Base-by-base conservation (phyloP, 305 asterid species). In the Vinca major region DNA sequence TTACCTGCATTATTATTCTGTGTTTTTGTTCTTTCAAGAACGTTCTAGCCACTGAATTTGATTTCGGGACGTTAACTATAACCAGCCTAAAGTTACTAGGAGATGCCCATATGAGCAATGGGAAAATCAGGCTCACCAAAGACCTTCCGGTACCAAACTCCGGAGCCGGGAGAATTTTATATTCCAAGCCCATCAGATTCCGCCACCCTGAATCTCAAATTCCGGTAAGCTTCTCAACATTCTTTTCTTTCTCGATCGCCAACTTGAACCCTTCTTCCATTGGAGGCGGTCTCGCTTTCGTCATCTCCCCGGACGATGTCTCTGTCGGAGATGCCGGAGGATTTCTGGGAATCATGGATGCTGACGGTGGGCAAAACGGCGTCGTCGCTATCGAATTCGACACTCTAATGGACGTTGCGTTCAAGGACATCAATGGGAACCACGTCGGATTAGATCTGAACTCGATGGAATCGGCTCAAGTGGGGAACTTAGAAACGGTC, bases 241-340 rank as follows among this genome's bases (percentile, higher is more conserved):
- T 86, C 79, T 93, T 93, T 84, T 85, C 97, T 0, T 93, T 93
- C 76, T 84, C 95, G 4, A 75, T 93, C 43, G 70, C 82, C 19
- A 93, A 90, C 66, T 56, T 87, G 77, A 93, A 93, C 74, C 99
- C 96, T 0, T 82, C 92, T 0, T 90, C 99, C 54, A 88, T 91
- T 73, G 99, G 99, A 67, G 99, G 96, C 56, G 99, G 99, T 0
- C 49, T 93, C 19, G 96, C 99, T 4, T 93, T 93, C 64, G 79
- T 90, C 56, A 80, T 93, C 65, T 82, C 97, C 0, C 86, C 91
- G 45, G 92, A 83, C 68, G 95, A 84, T 57, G 89, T 74, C 62
- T 66, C 65, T 20, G 49, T 90, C 51, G 96, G 97, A 37, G 96
- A 85, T 72, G 89, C 85, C 75, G 98, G 97, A 19, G 97, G 90